These are phyloP conservation scores for Dissophora globulifera DNA, from an alignment of 192 early-diverging fungal species.

Conservation along the genomic window DNA sequence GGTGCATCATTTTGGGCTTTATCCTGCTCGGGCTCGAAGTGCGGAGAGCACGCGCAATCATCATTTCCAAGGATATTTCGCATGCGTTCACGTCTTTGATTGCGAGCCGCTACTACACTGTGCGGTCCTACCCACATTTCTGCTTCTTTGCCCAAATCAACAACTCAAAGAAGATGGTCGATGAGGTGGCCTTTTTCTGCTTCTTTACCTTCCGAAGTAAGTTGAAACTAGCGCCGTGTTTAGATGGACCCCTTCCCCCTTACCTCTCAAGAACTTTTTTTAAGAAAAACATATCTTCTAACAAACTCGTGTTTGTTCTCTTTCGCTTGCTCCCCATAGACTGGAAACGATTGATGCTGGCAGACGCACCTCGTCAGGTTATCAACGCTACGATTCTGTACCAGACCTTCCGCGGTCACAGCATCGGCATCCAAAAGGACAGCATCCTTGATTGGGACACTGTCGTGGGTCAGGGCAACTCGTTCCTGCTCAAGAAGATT, in stretches of 20 bases:
- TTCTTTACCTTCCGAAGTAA: slow-evolving; percentile 87
- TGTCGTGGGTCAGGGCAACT: slow-evolving; percentile 3
- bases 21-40: slow-evolving; percentile 75
- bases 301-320: background rate
- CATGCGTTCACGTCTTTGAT: slow-evolving; percentile 79
- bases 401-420: slow-evolving; percentile 34
- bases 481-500: slow-evolving; percentile 27
- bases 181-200: slow-evolving; percentile 84
- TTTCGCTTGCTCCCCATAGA: slow-evolving; percentile 45
- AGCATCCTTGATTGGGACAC: slow-evolving; percentile 31
- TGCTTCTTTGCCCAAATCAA: slow-evolving; percentile 85
- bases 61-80: slow-evolving; percentile 78
- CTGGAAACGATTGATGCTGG: slow-evolving; percentile 86
- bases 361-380: slow-evolving; percentile 84
- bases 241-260: too few species aligned
- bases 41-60: slow-evolving; percentile 70
- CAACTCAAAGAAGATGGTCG: slow-evolving; percentile 68
- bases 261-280: too few species aligned
- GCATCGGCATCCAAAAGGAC: too few species aligned
- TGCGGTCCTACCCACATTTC: slow-evolving; percentile 80
- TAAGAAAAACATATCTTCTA: too few species aligned
- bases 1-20: slow-evolving; percentile 76
- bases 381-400: slow-evolving; percentile 68
- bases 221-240: too few species aligned
- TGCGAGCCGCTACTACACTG: slow-evolving; percentile 80